Conservation (phyloP, 192 early-diverging fungal species). For the Gryganskiella cystojenkinii region DNA sequence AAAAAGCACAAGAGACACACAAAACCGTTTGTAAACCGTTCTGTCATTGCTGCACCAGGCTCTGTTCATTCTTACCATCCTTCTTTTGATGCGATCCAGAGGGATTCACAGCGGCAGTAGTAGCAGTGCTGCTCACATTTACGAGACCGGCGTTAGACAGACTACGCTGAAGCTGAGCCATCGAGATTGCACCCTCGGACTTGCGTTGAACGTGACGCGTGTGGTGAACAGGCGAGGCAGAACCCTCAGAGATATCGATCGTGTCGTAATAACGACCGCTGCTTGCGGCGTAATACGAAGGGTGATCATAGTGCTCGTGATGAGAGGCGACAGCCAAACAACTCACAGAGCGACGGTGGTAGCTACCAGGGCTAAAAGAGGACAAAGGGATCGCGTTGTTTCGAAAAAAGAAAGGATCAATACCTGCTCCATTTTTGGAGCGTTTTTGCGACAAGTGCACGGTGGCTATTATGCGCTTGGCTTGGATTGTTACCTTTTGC, state of each 20-base stretch:
- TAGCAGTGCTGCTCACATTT: constrained; percentile 1
- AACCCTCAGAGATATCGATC: constrained; percentile 28
- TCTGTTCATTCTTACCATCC: constrained; percentile 12
- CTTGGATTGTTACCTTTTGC: constrained; percentile 24
- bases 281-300: constrained; percentile 22
- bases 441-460: too few species aligned
- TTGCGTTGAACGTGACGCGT: constrained; percentile 43
- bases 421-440: too few species aligned
- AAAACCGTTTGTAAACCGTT: too few species aligned
- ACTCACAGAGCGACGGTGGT: constrained; percentile 49
- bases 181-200: constrained; percentile 41
- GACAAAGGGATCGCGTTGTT: background rate
- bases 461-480: background rate
- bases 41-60: background rate
- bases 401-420: background rate
- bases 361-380: constrained; percentile 19
- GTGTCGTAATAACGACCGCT: constrained; percentile 37
- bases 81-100: background rate
- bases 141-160: constrained; percentile 24
- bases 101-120: too few species aligned
- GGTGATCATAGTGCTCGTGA: constrained; percentile 43
- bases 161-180: constrained; percentile 36
- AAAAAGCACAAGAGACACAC: too few species aligned
- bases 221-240: constrained; percentile 42
- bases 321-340: constrained; percentile 46